A percentile compares a stretch with the other conserved stretches of the same genome.
Evolutionary conservation across 2,329 filamentous ascomycete species (phyloP).

Genomic region (Penicillium sp.): DNA sequence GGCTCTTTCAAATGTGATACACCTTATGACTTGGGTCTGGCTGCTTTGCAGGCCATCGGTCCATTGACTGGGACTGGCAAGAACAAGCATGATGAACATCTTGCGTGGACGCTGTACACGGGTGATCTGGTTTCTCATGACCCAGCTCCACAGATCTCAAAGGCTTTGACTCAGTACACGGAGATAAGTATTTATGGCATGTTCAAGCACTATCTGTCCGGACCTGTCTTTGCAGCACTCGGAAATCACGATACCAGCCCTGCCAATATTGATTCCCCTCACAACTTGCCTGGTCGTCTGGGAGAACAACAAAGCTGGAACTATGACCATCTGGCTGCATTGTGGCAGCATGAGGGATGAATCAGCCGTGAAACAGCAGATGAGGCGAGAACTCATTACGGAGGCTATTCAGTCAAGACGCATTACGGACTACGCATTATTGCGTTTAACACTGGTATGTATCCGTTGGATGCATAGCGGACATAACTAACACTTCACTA

Average conservation of each 20-base stretch:
- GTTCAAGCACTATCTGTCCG: constrained; percentile 58
- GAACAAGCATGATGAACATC: constrained; percentile 42
- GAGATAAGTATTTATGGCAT: constrained; percentile 57
- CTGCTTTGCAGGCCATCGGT: constrained; percentile 58
- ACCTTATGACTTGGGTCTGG: constrained; percentile 59
- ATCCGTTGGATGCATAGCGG: constrained; percentile 21
- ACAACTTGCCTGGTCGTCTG: constrained; percentile 55
- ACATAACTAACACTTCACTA: neutral
- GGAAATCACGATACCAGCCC: constrained; percentile 62
- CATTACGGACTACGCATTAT: constrained; percentile 56
- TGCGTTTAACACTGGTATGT: constrained; percentile 55
- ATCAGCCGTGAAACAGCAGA: constrained; percentile 48
- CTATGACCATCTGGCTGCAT: constrained; percentile 56
- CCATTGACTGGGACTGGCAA: constrained; percentile 58
- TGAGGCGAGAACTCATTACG: constrained; percentile 57
- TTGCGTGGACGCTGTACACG: constrained; percentile 60
- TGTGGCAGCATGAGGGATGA: constrained; percentile 61
- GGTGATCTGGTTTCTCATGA: constrained; percentile 62
- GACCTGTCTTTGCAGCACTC: constrained; percentile 58
- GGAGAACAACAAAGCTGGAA: constrained; percentile 62
- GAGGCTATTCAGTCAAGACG: constrained; percentile 57
- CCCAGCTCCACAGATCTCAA: constrained; percentile 53
- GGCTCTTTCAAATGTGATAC: constrained; percentile 60
- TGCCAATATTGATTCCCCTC: constrained; percentile 55
- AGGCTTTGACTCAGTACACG: constrained; percentile 56